Base-by-base conservation (phyloP, 1,139 yeast species). In the Yamadazyma jaroonii region DNA sequence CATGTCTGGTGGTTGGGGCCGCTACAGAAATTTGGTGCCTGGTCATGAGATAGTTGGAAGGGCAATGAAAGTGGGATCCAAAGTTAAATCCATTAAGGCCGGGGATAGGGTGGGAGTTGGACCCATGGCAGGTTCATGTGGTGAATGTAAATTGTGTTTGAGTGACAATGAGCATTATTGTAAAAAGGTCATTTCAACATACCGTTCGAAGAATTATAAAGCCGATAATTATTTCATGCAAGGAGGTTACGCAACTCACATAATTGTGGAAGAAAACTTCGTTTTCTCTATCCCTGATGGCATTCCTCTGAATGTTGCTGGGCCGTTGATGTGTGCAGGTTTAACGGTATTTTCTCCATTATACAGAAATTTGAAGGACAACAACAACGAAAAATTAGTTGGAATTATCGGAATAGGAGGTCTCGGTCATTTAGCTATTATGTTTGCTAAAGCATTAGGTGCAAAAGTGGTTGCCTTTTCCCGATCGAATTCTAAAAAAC, bases 241-340 rank as follows among this genome's bases (percentile, higher is more conserved):
- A 45, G 85, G 85, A 49, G 85, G 85, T 6, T 79, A 77, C 56
- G 61, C 85, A 6, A 69, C 77, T 33, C 77, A 74, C 56, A 60
- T 75, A 29, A 68, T 80, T 43, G 79, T 74, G 30, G 63, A 74
- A 51, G 78, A 76, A 48, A 62, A 67, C 39, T 77, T 74, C 50
- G 77, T 65, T 8, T 72, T 79, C 55, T 67, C 69, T 14, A 72
- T 81, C 39, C 85, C 86, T 22, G 80, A 77, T n/a, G 56, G 42
- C 20, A 52, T 79, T 44, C 57, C 61, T 15, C 57, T 72, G 20
- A 64, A 60, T 38, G 57, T 59, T 36, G 77, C 79, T 23, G 83
- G 84, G 11, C 84, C 85, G 17, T 64, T 80, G 53, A 59, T 80
- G 64, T 80, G 86, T 61, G 84, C 80, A 27, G 86, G 86, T 42